phyloP scores from a whole-genome alignment of 768 basidiomycete species.

The Dioszegia aurantiaca region DNA sequence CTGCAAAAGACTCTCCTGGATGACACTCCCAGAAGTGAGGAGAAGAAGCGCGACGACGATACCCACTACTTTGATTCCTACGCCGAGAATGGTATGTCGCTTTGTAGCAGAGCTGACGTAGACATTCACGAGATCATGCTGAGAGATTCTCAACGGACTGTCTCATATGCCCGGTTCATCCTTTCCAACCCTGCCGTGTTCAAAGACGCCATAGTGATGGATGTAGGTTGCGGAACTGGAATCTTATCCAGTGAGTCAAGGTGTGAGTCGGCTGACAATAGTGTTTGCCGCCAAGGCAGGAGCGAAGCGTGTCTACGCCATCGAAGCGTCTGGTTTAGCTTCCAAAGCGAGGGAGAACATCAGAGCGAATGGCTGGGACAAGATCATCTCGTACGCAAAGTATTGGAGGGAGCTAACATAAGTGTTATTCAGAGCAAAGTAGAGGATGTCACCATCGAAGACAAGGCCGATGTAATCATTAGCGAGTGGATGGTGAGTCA shows the following conservation, averaged over 20 bases:
- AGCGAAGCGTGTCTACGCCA: constrained; percentile 82
- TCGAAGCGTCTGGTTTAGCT: constrained; percentile 84
- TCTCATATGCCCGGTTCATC: constrained; percentile 89
- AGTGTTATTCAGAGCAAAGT: constrained; percentile 85
- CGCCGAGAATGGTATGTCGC: constrained; percentile 68
- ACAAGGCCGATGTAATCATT: constrained; percentile 86
- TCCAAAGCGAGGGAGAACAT: constrained; percentile 74
- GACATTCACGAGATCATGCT: constrained; percentile 97
- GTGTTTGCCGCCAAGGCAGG: constrained; percentile 85
- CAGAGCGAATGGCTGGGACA: constrained; percentile 66
- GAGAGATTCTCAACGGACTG: constrained; percentile 87
- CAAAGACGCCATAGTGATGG: constrained; percentile 79
- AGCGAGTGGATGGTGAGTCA: constrained; percentile 91
- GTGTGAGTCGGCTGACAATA: background rate
- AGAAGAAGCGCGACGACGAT: constrained; percentile 69
- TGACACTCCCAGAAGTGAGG: constrained; percentile 26
- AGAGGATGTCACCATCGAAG: constrained; percentile 72
- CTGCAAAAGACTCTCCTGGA: constrained; percentile 15
- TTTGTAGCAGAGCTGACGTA: constrained; percentile 44
- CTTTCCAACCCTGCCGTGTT: constrained; percentile 76
- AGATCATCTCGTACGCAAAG: constrained; percentile 62
- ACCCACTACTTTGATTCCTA: constrained; percentile 92
- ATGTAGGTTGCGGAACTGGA: constrained; percentile 94
- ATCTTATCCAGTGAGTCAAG: constrained; percentile 59
- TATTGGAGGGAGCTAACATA: constrained; percentile 31